Conservation (phyloP, 352 stramenopile genomes). For the Pythium utonaiense region DNA sequence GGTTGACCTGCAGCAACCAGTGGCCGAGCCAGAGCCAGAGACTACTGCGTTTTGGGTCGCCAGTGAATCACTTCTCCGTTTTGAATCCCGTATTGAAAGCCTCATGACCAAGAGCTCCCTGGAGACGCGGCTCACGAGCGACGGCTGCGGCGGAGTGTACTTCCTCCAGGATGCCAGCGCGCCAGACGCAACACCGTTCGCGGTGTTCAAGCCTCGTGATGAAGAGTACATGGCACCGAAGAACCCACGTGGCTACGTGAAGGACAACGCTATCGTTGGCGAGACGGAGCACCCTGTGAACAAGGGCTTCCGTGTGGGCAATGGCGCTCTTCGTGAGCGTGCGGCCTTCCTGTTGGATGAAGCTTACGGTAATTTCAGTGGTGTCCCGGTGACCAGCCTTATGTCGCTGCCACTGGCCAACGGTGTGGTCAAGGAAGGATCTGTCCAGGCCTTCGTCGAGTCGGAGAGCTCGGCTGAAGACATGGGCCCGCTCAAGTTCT, state of each 20-base stretch:
- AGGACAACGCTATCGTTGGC: slow-evolving; percentile 74
- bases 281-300: slow-evolving; percentile 79
- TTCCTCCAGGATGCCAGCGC: slow-evolving; percentile 31
- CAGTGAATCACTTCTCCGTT: slow-evolving; percentile 39
- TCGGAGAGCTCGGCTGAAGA: slow-evolving; percentile 86
- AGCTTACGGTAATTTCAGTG: slow-evolving; percentile 76
- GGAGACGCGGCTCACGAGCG: slow-evolving; percentile 62
- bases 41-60: slow-evolving; percentile 31
- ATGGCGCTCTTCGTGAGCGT: slow-evolving; percentile 78
- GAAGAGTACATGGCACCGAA: slow-evolving; percentile 99
- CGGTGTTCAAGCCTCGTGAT: slow-evolving; percentile 97
- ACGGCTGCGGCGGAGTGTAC: slow-evolving; percentile 81
- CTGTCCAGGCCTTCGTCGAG: slow-evolving; percentile 78
- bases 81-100: slow-evolving; percentile 40
- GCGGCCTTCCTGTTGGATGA: slow-evolving; percentile 82
- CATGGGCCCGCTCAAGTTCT: slow-evolving; percentile 85
- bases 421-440: slow-evolving; percentile 77
- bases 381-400: slow-evolving; percentile 78
- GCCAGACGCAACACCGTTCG: slow-evolving; percentile 37
- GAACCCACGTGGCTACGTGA: slow-evolving; percentile 96
- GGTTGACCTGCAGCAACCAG: neutral
- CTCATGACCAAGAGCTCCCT: slow-evolving; percentile 29
- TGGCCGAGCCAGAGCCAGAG: slow-evolving; percentile 8
- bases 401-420: slow-evolving; percentile 47
- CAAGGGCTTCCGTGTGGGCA: slow-evolving; percentile 85